A percentile compares a stretch with the other conserved stretches of the same genome.
phyloP scores from a whole-genome alignment of 371 early-diverging fungal species.

The Mortierella sp. region DNA sequence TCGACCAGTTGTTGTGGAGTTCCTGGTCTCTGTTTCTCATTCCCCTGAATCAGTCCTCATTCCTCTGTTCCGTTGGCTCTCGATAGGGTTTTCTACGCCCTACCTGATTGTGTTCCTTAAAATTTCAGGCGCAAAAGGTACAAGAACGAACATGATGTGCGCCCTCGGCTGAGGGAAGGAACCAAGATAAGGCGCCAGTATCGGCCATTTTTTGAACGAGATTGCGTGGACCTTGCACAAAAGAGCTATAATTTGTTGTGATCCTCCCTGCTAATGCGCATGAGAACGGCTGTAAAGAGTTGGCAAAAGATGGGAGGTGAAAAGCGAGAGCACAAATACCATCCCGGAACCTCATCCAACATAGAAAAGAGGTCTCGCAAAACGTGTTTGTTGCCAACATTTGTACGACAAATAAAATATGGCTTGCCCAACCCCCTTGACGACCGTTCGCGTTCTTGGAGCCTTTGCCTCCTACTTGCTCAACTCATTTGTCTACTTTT shows the following conservation, averaged over 20 bases:
- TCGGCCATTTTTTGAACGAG: background rate
- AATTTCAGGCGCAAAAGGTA: background rate
- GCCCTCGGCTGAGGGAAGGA: background rate
- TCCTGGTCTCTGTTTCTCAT: background rate
- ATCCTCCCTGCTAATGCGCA: background rate
- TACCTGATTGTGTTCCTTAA: background rate
- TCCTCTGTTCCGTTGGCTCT: background rate
- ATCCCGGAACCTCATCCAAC: background rate
- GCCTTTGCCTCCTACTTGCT: background rate
- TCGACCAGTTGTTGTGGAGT: background rate
- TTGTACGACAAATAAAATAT: constrained; percentile 7
- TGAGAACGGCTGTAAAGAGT: background rate
- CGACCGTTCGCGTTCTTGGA: background rate
- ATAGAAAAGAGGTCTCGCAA: background rate
- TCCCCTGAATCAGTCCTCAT: background rate
- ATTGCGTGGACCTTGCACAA: background rate
- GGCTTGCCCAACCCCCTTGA: background rate
- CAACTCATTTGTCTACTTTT: background rate
- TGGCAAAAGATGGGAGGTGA: background rate
- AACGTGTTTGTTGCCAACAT: background rate
- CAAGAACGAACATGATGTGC: background rate
- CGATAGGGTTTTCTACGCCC: background rate
- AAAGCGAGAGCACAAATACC: background rate
- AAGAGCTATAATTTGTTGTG: background rate
- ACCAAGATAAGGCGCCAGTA: background rate